Evolutionary conservation across 257 asterid genomes (phyloP).

Genomic region (Primulina tabacum): DNA sequence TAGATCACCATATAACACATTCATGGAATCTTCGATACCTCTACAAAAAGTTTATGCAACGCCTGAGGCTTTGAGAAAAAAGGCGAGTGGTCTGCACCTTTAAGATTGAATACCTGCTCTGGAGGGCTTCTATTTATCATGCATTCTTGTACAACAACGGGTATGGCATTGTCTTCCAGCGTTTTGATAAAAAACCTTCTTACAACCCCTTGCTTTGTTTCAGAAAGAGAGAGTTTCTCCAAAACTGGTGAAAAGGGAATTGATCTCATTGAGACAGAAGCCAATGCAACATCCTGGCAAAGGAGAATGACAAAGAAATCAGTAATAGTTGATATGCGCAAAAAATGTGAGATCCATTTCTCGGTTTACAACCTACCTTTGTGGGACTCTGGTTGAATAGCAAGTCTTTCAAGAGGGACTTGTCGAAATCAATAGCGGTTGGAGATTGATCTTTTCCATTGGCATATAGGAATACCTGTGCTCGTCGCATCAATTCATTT

Average conservation of each 20-base stretch:
- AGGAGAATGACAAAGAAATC: conserved; percentile 17
- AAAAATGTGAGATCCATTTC: neutral
- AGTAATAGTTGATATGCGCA: conserved; percentile 8
- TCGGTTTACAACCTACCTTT: conserved; percentile 46
- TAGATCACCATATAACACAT: neutral
- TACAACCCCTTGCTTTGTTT: conserved; percentile 68
- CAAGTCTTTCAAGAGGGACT: conserved; percentile 70
- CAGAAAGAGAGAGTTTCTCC: conserved; percentile 84
- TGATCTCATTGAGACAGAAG: conserved; percentile 93
- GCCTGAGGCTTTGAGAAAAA: conserved; percentile 99
- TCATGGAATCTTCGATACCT: conserved; percentile 64
- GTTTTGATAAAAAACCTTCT: conserved; percentile 80
- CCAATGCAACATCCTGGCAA: conserved; percentile 88
- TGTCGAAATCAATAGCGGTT: conserved; percentile 84
- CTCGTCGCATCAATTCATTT: conserved; percentile 77
- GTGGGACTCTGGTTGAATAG: conserved; percentile 90
- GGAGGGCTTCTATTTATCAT: conserved; percentile 71
- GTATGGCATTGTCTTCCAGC: conserved; percentile 82
- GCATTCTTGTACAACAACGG: conserved; percentile 62
- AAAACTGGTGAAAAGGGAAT: conserved; percentile 79
- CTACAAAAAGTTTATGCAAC: conserved; percentile 69
- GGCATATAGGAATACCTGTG: conserved; percentile 79
- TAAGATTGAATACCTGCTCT: conserved; percentile 64
- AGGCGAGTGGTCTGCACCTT: conserved; percentile 96
- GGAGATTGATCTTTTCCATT: conserved; percentile 80